These are phyloP conservation scores for Davidsoniella neocaledoniae DNA, from an alignment of 2,329 filamentous ascomycete genomes.

Conservation along the genomic window DNA sequence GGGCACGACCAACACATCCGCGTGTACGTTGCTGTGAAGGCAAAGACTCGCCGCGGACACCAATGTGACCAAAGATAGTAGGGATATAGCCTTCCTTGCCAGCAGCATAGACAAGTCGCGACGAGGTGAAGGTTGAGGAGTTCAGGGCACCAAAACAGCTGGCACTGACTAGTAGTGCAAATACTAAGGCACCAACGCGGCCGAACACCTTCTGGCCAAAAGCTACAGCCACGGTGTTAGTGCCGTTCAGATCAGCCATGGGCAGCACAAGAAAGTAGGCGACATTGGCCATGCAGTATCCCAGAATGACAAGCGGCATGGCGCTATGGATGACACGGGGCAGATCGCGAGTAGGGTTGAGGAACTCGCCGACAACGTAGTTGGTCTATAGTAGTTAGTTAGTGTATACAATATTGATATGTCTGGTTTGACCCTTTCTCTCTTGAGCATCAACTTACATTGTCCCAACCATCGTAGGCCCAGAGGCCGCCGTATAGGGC, in stretches of 20 bases:
- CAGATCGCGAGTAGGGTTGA: conserved; percentile 75
- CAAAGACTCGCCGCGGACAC: conserved; percentile 35
- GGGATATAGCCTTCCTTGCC: conserved; percentile 93
- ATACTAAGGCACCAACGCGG: conserved; percentile 58
- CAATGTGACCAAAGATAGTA: conserved; percentile 64
- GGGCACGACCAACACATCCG: conserved; percentile 39
- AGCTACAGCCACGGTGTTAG: conserved; percentile 89
- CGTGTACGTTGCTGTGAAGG: conserved; percentile 26
- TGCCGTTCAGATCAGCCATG: conserved; percentile 58
- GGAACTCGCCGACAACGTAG: conserved; percentile 94
- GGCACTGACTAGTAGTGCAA: conserved; percentile 77
- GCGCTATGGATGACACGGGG: conserved; percentile 92
- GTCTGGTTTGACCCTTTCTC: no score
- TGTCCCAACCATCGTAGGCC: conserved; percentile 99
- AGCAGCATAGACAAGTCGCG: conserved; percentile 80
- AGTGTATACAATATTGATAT: conserved; percentile 2
- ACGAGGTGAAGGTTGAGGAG: conserved; percentile 83
- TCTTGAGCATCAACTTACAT: conserved; percentile 41
- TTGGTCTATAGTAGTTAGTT: conserved; percentile 30
- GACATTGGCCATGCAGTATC: conserved; percentile 80
- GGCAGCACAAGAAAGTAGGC: conserved; percentile 92
- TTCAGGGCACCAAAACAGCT: conserved; percentile 93
- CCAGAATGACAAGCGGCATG: conserved; percentile 82
- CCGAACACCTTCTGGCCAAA: conserved; percentile 89
- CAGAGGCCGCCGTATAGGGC: conserved; percentile 90